Conservation (phyloP, 2,329 filamentous ascomycete species). For the Ophiostoma novo-ulmi region DNA sequence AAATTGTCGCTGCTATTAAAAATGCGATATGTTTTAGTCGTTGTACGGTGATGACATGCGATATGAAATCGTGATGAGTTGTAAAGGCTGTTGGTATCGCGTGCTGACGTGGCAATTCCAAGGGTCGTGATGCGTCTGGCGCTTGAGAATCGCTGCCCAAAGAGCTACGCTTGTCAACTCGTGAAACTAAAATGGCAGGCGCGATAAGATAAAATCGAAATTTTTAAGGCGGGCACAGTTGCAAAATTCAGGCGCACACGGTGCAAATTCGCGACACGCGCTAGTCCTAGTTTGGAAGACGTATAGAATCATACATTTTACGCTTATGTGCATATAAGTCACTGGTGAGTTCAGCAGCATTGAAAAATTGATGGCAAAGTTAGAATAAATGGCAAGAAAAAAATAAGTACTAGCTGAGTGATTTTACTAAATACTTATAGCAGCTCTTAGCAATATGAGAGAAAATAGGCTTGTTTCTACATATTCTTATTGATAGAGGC, state of each 20-base stretch:
- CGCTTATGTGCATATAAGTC: neutral
- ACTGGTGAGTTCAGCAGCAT: neutral
- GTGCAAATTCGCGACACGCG: conserved; percentile 5
- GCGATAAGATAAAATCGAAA: conserved; percentile 1
- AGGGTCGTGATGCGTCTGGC: neutral
- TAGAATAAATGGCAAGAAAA: neutral
- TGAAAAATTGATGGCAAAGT: too few species aligned
- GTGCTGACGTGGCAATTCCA: neutral
- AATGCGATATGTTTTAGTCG: neutral
- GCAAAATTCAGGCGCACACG: conserved; percentile 5
- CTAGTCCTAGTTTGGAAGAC: neutral
- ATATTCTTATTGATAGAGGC: neutral
- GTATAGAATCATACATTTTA: neutral
- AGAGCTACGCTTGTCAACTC: neutral
- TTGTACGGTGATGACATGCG: neutral
- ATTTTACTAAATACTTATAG: too few species aligned
- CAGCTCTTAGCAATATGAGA: too few species aligned
- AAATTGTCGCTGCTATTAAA: neutral
- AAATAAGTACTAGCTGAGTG: neutral
- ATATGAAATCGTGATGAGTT: neutral
- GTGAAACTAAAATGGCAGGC: neutral
- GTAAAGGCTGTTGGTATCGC: neutral
- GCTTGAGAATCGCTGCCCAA: neutral
- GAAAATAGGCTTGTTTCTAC: too few species aligned
- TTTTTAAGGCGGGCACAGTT: conserved; percentile 11